Percentiles rank a stretch among this genome's conserved stretches.
These are phyloP conservation scores for Durotheca rogersii DNA, from an alignment of 495 filamentous ascomycete species.

Conservation along the genomic window DNA sequence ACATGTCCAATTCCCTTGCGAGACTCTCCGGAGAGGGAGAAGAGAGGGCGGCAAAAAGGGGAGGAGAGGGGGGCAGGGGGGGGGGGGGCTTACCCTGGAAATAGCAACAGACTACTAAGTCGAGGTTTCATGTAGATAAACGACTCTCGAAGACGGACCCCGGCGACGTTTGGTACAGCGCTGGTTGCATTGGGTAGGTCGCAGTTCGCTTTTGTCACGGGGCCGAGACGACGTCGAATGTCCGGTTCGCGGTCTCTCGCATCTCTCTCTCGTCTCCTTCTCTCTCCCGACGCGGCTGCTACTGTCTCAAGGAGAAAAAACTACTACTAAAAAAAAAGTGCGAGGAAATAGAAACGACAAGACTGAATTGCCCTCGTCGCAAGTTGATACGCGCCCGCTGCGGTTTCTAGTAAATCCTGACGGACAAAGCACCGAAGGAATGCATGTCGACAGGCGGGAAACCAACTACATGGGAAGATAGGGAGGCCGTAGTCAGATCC, in stretches of 20 bases:
- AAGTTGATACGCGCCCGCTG: neutral
- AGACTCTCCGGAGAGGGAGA: constrained; percentile 2
- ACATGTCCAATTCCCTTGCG: neutral
- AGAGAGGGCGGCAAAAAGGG: no score
- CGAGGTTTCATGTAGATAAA: constrained; percentile 15
- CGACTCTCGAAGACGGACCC: constrained; percentile 8
- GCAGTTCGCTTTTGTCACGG: no score
- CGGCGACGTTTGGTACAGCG: neutral
- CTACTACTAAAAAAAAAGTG: neutral
- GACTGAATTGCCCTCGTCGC: neutral
- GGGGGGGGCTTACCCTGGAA: no score
- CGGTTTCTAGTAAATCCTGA: constrained; percentile 24
- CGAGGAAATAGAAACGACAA: neutral
- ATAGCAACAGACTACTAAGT: constrained; percentile 14
- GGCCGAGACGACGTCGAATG: neutral
- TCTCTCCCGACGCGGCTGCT: no score
- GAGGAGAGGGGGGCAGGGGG: no score
- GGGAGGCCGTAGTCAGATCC: constrained; percentile 26
- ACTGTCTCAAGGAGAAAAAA: no score
- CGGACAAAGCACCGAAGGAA: constrained; percentile 23
- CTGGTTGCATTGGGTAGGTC: no score
- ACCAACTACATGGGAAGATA: constrained; percentile 22
- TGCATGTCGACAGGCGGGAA: constrained; percentile 3
- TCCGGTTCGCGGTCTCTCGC: neutral
- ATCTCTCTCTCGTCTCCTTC: neutral